Evolutionary conservation across 352 stramenopile species (phyloP).

Genomic region (Phytopythium cucurbitacearum): DNA sequence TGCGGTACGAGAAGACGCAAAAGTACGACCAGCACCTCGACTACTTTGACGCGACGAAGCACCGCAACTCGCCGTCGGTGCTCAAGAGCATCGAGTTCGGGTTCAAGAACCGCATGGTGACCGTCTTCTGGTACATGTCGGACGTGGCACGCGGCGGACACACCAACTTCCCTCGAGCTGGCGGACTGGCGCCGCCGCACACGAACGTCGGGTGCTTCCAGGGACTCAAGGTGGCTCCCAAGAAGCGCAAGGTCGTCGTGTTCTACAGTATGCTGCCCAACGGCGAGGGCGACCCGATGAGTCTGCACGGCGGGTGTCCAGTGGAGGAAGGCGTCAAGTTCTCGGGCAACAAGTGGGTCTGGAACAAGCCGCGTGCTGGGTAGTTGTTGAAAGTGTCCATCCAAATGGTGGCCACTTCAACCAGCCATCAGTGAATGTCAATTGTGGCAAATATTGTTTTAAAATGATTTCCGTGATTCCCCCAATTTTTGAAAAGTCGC

Average conservation of each 20-base stretch:
- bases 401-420: too few relatives aligned
- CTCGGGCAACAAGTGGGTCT: slow-evolving; percentile 83
- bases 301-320: slow-evolving; percentile 62
- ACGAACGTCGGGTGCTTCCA: slow-evolving; percentile 58
- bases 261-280: slow-evolving; percentile 82
- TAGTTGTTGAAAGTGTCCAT: too few relatives aligned
- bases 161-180: slow-evolving; percentile 66
- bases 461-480: too few relatives aligned
- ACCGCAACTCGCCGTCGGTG: slow-evolving; percentile 36
- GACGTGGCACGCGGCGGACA: slow-evolving; percentile 67
- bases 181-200: slow-evolving; percentile 31
- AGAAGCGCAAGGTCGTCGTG: slow-evolving; percentile 76
- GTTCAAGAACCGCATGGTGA: slow-evolving; percentile 83
- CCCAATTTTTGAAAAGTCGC: too few relatives aligned
- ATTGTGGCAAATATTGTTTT: too few relatives aligned
- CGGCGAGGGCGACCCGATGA: slow-evolving; percentile 54
- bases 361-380: slow-evolving; percentile 53
- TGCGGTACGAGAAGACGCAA: slow-evolving; percentile 66
- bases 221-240: slow-evolving; percentile 52
- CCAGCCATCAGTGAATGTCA: too few relatives aligned
- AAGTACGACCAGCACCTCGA: slow-evolving; percentile 78
- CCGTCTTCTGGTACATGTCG: slow-evolving; percentile 86
- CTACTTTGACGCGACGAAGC: slow-evolving; percentile 43
- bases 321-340: slow-evolving; percentile 74
- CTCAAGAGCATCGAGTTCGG: slow-evolving; percentile 55